Evolutionary conservation across 495 filamentous ascomycete species (phyloP), one percentile per base, ranked within the genome.

Genomic region (Penicillium riverlandense): DNA sequence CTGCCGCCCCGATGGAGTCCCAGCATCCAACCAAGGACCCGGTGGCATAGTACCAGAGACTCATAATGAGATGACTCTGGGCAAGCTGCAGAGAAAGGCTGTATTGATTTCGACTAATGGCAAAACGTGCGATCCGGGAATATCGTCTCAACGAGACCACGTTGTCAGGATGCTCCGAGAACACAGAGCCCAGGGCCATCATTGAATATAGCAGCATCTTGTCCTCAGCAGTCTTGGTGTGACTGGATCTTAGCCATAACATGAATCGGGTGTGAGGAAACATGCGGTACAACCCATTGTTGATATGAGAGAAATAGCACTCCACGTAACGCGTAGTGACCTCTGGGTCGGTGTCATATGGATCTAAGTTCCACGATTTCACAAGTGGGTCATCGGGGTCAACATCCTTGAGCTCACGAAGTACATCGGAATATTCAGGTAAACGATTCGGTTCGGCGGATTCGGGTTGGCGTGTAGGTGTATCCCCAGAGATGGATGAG

Each of bases 131-230:
- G 13, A 82, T 77, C 8, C 69, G 66, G 9, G 75, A 70, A 49
- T 77, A 83, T 27, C 68, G 66, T 46, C 60, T 69, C 15, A 77
- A 63, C 3, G 71, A 59, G 14, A 56, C 50, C 30, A 70, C 62
- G 41, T 65, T 61, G 38, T 74, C 72, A n/a, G 69, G 46, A n/a
- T 74, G 70, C 11, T 69, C 58, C 0, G 81, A 79, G 48, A 85
- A 82, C 1, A 76, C 55, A 11, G 78, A 71, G 7, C 74, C 78
- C 48, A 80, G 47, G 2, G 78, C 69, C 52, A 86, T 75, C 53
- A 82, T 74, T 10, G 75, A 75, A 65, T 85, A 87, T 37, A 83
- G 71, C 38, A 84, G 70, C 80, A 86, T 88, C 52, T 74, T 74
- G 61, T 86, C 84, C 58, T 80, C 78, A 49, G 69, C 66, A 35